phyloP scores from a whole-genome alignment of 202 grass and related monocot species.

The Panicum virgatum region DNA sequence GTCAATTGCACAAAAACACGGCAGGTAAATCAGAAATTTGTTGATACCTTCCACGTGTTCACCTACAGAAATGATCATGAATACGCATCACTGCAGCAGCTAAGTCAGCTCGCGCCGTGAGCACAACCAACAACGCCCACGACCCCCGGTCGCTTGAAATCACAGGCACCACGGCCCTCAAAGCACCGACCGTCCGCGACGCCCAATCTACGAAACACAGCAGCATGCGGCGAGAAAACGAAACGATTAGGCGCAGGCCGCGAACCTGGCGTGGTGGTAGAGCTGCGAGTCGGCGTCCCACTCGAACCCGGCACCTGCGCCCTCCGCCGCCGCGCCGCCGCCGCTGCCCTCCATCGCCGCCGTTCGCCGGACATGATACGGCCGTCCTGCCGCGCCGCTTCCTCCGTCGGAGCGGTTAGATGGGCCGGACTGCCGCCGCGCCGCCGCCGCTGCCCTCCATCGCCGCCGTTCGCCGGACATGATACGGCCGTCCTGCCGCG shows the following conservation, averaged over 20 bases:
- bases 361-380: not conserved
- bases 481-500: not conserved
- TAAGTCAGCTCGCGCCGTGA: not conserved
- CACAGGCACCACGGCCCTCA: not conserved
- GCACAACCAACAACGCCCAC: not conserved
- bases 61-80: not conserved
- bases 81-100: not conserved
- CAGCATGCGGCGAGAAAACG: not conserved
- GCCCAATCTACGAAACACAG: not conserved
- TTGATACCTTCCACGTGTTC: not conserved
- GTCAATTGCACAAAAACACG: not conserved
- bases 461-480: slow-evolving; percentile 21
- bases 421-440: slow-evolving; percentile 6
- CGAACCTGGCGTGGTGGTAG: slow-evolving; percentile 71
- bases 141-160: not conserved
- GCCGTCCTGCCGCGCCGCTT: not conserved
- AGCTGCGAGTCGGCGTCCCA: slow-evolving; percentile 71
- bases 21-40: not conserved
- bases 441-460: slow-evolving; percentile 23
- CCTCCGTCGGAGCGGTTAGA: not conserved
- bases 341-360: slow-evolving; percentile 34
- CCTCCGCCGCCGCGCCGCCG: not conserved
- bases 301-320: slow-evolving; percentile 29
- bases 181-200: not conserved
- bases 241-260: not conserved